Evolutionary conservation across 495 filamentous ascomycete species (phyloP), one percentile per base, ranked within the genome.

Genomic region (Letharia lupina): DNA sequence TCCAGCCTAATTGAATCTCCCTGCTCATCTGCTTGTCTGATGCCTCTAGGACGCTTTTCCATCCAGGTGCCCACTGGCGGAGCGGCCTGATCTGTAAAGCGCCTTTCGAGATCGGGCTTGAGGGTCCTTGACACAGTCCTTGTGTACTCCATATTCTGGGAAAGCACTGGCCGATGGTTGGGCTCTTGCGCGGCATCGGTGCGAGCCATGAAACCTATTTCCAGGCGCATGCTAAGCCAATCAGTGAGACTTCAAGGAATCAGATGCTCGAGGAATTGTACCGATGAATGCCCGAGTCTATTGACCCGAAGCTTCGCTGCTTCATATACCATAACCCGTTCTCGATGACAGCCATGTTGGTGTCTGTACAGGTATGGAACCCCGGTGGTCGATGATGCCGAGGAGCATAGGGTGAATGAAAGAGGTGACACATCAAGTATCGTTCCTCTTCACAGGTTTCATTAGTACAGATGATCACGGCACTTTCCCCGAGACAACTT

Each of bases 351-450:
- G 64, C 58, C 10, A 81, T 71, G 11, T 47, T 73, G n/a, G 69
- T 63, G 60, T 74, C 71, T 15, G 60, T 65, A 48, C 71, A 74
- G 11, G 64, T 64, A 44, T 67, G 66, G 50, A 81, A 83, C 2
- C 78, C 79, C 16, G 70, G 69, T 18, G 80, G 77, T 42, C 79
- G 75, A 67, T 80, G 80, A 7, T 73, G 68, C 41, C 70, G 62
- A 48, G 71, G 72, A 62, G 74, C 74, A 54, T 78, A 71, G 31
- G 80, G 74, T 13, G 74, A 78, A 61, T 83, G 82, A 69, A 80
- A 78, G 1, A 84, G 71, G 57, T 79, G 74, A 69, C 82, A 74
- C 2, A 70, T 74, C 12, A 84, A 65, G 60, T 72, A 76, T 41
- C 80, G 70, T 60, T 76, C 74, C 44, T 68, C 78, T 80, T 64